Conservation (phyloP, 1,284 basidiomycete genomes). For the Apiotrichum akiyoshidainum region DNA sequence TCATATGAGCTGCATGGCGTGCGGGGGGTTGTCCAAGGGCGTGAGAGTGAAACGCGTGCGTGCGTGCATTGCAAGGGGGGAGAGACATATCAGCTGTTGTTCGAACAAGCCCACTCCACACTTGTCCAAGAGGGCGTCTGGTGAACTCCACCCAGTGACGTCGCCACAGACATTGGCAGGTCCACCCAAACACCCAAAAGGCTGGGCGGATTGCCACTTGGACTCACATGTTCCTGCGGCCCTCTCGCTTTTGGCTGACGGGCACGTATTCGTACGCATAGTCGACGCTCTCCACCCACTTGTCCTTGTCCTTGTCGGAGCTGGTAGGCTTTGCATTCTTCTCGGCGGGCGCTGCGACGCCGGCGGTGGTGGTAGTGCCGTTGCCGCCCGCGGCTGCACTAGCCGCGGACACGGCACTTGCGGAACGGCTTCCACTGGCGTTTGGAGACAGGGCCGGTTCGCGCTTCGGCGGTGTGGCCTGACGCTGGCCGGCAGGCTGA, state of each 20-base stretch:
- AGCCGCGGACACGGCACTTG: background rate
- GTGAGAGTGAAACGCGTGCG: background rate
- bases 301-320: slow-evolving; percentile 9
- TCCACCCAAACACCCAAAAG: too few relatives aligned
- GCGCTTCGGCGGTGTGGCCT: background rate
- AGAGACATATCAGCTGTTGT: background rate
- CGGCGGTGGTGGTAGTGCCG: background rate
- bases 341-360: background rate
- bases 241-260: slow-evolving; percentile 31
- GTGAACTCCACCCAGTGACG: background rate
- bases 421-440: background rate
- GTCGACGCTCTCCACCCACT: slow-evolving; percentile 36
- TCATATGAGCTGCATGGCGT: slow-evolving; percentile 62
- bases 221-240: slow-evolving; percentile 32
- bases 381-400: background rate
- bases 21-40: background rate
- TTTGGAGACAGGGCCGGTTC: slow-evolving; percentile 4
- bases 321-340: background rate
- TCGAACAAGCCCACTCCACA: too few relatives aligned
- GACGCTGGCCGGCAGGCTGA: background rate
- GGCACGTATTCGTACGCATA: slow-evolving; percentile 48
- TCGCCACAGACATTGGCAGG: background rate
- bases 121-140: too few relatives aligned
- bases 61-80: too few relatives aligned
- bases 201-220: background rate